Conservation (phyloP, 139 green algal species). For the Tetraselmis striata region DNA sequence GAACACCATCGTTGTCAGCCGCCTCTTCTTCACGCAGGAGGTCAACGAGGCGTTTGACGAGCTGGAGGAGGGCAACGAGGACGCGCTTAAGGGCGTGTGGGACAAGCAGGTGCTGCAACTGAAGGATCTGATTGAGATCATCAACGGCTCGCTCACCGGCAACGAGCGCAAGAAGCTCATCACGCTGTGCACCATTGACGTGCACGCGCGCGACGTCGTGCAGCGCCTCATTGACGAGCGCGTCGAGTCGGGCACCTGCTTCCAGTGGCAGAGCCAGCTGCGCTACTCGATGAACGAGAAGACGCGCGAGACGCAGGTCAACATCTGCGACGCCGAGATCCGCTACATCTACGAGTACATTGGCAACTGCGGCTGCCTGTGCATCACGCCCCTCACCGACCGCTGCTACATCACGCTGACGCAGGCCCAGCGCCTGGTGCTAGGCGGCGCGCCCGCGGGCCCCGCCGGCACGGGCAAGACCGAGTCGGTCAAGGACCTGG, state of each 20-base stretch:
- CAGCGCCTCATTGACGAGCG: conserved; percentile 76
- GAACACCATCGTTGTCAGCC: conserved; percentile 74
- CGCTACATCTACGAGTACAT: conserved; percentile 89
- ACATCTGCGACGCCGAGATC: conserved; percentile 89
- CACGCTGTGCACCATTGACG: conserved; percentile 91
- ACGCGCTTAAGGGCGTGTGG: conserved; percentile 69
- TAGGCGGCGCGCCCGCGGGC: conserved; percentile 82
- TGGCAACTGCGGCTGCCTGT: conserved; percentile 85
- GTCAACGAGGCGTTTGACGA: conserved; percentile 84
- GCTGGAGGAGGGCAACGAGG: conserved; percentile 88
- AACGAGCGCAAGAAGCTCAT: conserved; percentile 89
- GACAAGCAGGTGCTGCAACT: conserved; percentile 67
- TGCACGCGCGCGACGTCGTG: conserved; percentile 86
- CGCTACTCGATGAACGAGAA: conserved; percentile 77
- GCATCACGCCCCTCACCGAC: conserved; percentile 93
- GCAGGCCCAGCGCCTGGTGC: conserved; percentile 77
- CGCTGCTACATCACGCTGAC: conserved; percentile 95
- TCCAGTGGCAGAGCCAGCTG: conserved; percentile 90
- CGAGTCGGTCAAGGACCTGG: conserved; percentile 86
- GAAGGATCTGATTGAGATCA: conserved; percentile 72
- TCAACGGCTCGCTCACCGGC: conserved; percentile 71
- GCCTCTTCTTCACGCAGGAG: conserved; percentile 87
- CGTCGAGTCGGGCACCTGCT: conserved; percentile 65
- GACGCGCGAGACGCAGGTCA: conserved; percentile 66
- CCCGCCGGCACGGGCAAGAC: conserved; percentile 86